Evolutionary conservation across 1,284 basidiomycete genomes (phyloP), one percentile per base, ranked within the genome.

Genomic region (Rhodotorula sp.): DNA sequence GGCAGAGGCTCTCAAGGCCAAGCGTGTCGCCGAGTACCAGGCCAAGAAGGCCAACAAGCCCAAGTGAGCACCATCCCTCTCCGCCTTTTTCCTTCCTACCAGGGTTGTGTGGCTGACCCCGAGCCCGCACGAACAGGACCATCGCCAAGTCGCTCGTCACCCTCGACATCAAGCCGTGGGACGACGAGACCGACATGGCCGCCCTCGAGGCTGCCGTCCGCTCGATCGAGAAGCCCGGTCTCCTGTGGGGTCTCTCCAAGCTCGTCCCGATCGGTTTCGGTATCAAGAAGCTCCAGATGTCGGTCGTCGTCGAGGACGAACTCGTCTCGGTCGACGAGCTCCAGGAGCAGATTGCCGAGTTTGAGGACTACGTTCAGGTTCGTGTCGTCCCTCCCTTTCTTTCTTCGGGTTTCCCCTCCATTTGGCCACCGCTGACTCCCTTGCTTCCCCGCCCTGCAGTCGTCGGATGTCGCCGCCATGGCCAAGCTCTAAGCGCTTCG

Each of bases 151-250:
- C 93, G 76, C 87, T 95, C 73, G 93, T 95, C 65, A 99, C 96
- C 66, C 84, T 98, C 78, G 94, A 98, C 77, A 93, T 99, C 75
- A 99, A 98, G 84, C 95, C 95, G 60, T 95, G 74, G 95, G 95
- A 99, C 81, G 95, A 98, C 82, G 94, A 97, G 85, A 99, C 95
- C 71, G 92, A 98, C 84, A 94, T 99, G 93, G 86, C 81, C 64
- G 89, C 84, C 67, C 86, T 99, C 77, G 95, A 99, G 83, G 82
- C 85, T 55, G 79, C 84, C 56, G 94, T 99, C 68, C 89, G 95
- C 75, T 88, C 89, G 44, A 89, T 99, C 79, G 87, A 93, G 82
- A 84, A 87, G 85, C 90, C 92, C 69, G 95, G 96, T 80, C 89
- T 99, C 74, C 87, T 97, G 65, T 99, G 96, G 95, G 93, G 93